Conservation (phyloP, 169 alveolate species). For the Eimeria falciformis region DNA sequence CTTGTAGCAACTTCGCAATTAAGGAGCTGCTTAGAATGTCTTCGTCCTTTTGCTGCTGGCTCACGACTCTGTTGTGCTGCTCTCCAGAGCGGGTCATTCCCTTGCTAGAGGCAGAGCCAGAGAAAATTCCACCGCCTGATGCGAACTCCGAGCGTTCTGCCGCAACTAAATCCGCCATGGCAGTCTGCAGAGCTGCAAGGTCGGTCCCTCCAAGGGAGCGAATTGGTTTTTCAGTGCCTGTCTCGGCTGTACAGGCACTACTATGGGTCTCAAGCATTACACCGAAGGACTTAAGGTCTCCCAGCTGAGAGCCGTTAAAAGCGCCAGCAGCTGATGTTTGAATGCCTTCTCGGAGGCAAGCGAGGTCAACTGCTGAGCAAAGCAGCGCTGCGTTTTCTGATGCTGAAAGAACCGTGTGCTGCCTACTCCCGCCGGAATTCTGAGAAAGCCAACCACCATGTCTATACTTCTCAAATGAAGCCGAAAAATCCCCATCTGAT, state of each 20-base stretch:
- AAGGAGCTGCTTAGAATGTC: slow-evolving; percentile 35
- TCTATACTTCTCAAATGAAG: slow-evolving; percentile 16
- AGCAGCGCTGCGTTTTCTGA: slow-evolving; percentile 54
- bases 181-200: background rate
- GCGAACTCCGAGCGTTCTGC: slow-evolving; percentile 13
- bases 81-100: background rate
- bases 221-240: too few relatives aligned
- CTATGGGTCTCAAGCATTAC: background rate
- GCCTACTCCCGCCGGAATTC: slow-evolving; percentile 13
- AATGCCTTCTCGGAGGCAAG: slow-evolving; percentile 44
- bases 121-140: slow-evolving; percentile 4
- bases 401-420: background rate
- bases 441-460: slow-evolving; percentile 13
- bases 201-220: background rate
- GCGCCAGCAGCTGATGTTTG: background rate
- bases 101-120: background rate
- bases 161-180: slow-evolving; percentile 28
- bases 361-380: slow-evolving; percentile 51
- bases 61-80: background rate
- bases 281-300: background rate
- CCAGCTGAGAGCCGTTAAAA: background rate
- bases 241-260: background rate
- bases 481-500: background rate
- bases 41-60: background rate
- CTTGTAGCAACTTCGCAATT: slow-evolving; percentile 14